phyloP scores from a whole-genome alignment of 1,139 yeast genomes.

The Hemisphaericaspora subhashii region DNA sequence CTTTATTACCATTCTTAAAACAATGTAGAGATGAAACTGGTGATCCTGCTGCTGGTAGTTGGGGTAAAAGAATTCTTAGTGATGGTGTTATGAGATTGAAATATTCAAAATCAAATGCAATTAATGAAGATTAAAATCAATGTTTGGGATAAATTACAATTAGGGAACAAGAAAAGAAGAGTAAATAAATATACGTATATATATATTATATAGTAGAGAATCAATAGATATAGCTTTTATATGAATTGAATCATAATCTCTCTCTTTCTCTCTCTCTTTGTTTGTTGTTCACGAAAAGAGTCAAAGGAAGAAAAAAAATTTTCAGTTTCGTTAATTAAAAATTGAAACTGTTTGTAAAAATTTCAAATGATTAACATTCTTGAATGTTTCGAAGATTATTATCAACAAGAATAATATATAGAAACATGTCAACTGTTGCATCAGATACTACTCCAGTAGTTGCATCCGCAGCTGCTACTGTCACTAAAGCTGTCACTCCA shows the following conservation, averaged over 20 bases:
- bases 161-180: not conserved
- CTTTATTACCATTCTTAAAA: constrained; percentile 84
- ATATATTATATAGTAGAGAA: no score
- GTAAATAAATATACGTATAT: not conserved
- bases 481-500: constrained; percentile 9
- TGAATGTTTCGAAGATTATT: constrained; percentile 9
- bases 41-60: constrained; percentile 82
- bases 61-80: constrained; percentile 79
- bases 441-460: constrained; percentile 3
- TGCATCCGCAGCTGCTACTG: constrained; percentile 15
- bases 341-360: no score
- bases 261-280: no score
- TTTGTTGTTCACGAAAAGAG: no score
- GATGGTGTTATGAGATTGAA: constrained; percentile 54
- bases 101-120: constrained; percentile 35
- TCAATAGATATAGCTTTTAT: no score
- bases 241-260: no score
- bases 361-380: no score
- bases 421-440: constrained; percentile 21
- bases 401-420: constrained; percentile 17
- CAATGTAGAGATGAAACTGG: constrained; percentile 97
- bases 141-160: no score
- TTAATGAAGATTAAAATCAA: constrained; percentile 28
- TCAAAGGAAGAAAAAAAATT: constrained; percentile 5
- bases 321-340: no score